These are phyloP conservation scores for Suillus sp. DNA, from an alignment of 768 basidiomycete species.

Conservation along the genomic window DNA sequence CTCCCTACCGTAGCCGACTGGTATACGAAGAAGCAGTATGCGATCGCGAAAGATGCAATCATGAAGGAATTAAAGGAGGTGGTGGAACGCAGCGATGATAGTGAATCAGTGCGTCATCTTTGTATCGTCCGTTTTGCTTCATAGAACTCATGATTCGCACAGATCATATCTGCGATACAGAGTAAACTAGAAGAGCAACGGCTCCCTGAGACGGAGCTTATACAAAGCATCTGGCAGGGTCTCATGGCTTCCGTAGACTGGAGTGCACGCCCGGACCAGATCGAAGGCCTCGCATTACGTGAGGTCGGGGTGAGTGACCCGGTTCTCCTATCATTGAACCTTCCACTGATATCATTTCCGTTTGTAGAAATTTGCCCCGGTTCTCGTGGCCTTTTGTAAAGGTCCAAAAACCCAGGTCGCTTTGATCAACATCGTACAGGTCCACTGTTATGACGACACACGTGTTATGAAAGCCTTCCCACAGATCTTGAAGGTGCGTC, in stretches of 20 bases:
- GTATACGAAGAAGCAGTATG: constrained; percentile 90
- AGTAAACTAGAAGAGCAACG: constrained; percentile 71
- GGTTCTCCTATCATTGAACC: background rate
- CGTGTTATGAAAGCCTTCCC: constrained; percentile 94
- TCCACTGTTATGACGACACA: constrained; percentile 96
- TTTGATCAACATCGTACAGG: constrained; percentile 93
- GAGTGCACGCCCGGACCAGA: constrained; percentile 88
- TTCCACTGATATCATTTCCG: background rate
- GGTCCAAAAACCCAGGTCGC: constrained; percentile 90
- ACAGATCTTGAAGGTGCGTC: constrained; percentile 81
- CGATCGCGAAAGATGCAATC: constrained; percentile 78
- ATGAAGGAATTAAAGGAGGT: constrained; percentile 68
- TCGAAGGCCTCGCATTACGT: constrained; percentile 84
- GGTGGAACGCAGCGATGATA: constrained; percentile 67
- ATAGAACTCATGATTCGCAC: constrained; percentile 31
- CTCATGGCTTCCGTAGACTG: constrained; percentile 88
- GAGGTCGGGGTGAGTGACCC: constrained; percentile 74
- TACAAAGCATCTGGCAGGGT: constrained; percentile 91
- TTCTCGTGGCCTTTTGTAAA: constrained; percentile 89
- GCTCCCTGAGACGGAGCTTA: constrained; percentile 84
- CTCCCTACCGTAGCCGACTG: constrained; percentile 85
- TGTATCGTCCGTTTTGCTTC: constrained; percentile 2
- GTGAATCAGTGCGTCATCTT: constrained; percentile 58
- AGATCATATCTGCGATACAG: constrained; percentile 82
- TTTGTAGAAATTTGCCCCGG: constrained; percentile 73